Base-by-base conservation (phyloP, 768 basidiomycete genomes). In the Phlebiopsis flavidoalba region DNA sequence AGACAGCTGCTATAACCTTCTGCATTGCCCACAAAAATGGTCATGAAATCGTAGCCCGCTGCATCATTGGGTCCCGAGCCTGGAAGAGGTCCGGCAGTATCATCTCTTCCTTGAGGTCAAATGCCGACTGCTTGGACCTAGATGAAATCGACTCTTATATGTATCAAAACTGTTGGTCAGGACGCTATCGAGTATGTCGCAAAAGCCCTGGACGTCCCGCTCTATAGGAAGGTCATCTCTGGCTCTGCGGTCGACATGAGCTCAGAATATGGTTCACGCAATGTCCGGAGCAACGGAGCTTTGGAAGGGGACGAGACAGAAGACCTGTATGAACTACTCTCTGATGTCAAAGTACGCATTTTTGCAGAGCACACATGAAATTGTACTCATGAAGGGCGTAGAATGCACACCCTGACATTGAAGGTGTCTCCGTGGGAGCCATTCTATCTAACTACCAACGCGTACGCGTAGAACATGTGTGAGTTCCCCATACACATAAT, bases 151-250 rank as follows among this genome's bases (percentile, higher is more conserved):
- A 99, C 74, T 98, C 95, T 22, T 98, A 94, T 76, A 80, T 99
- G 72, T 99, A 98, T 73, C 97, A 99, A n/a, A 73, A 98, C 96
- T n/a, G 95, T 99, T 26, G 97, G 95, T 0, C 95, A 98, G 70
- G 92, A 94, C 60, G 93, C 93, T 17, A 88, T 98, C 60, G 86
- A 91, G 53, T 79, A 89, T 54, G 87, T 98, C 58, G 95, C 94
- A 21, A 78, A 79, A 53, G 93, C 96, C 1, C 78, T 98, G 59
- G 88, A 85, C 15, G 84, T 96, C 1, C 97, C 97, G 8, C 80
- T 98, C 10, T 92, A 89, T 76, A 83, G 91, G 31, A 80, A 83
- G 60, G 78, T 91, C 33, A 98, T 99, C 62, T 78, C 77, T 8
- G 97, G 97, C 1, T 78, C 79, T 31, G 89, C 97, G 1, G 73